phyloP scores from a whole-genome alignment of 257 asterid species.

The Eustoma russellianum region DNA sequence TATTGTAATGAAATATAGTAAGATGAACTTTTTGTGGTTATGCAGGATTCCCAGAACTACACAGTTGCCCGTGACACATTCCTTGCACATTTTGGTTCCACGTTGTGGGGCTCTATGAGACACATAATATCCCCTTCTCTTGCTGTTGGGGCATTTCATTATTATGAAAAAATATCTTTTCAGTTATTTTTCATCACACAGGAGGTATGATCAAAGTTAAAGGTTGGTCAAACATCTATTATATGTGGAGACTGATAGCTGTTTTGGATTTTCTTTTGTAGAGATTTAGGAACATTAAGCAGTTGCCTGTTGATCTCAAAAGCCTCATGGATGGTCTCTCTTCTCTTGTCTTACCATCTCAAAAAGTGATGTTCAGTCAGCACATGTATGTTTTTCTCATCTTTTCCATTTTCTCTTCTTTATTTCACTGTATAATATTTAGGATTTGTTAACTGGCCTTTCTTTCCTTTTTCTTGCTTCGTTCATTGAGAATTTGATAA shows the following conservation, averaged over 20 bases:
- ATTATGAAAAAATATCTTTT: constrained; percentile 84
- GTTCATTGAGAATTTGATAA: not conserved
- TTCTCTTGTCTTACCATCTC: constrained; percentile 71
- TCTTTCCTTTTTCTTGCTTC: not conserved
- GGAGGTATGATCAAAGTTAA: constrained; percentile 48
- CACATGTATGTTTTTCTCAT: constrained; percentile 50
- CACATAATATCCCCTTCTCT: constrained; percentile 91
- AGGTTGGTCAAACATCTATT: not conserved
- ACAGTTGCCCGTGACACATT: constrained; percentile 96
- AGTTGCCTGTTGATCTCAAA: constrained; percentile 75
- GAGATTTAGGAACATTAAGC: constrained; percentile 50
- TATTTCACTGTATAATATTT: no score
- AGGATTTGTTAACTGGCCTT: not conserved
- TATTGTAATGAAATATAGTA: not conserved
- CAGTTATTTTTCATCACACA: constrained; percentile 87
- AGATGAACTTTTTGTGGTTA: constrained; percentile 7
- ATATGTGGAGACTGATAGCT: constrained; percentile 4
- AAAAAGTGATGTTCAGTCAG: constrained; percentile 68
- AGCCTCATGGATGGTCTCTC: constrained; percentile 69
- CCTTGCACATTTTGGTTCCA: constrained; percentile 95
- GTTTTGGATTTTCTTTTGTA: constrained; percentile 27
- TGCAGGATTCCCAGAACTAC: constrained; percentile 79
- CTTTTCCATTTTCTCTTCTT: constrained; percentile 12
- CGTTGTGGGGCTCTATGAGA: constrained; percentile 94
- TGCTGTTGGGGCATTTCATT: constrained; percentile 98